Conservation (phyloP, 768 basidiomycete species). For the Chalciporus piperatus region DNA sequence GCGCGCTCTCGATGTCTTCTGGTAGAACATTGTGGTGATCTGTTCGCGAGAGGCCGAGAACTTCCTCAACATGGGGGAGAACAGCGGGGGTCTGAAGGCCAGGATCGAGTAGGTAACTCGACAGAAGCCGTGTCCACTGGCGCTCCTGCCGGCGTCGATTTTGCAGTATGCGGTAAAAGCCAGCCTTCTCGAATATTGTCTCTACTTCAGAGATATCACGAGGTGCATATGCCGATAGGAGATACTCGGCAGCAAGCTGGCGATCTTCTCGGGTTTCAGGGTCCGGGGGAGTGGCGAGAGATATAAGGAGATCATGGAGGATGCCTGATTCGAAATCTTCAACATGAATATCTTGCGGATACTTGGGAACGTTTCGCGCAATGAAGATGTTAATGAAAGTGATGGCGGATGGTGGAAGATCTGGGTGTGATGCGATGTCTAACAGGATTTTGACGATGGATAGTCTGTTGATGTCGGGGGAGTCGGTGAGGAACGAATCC, state of each 20-base stretch:
- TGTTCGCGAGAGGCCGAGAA: constrained; percentile 47
- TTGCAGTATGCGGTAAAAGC: constrained; percentile 90
- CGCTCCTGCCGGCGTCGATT: constrained; percentile 73
- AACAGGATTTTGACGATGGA: constrained; percentile 81
- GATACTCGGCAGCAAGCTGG: constrained; percentile 90
- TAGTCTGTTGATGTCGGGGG: constrained; percentile 65
- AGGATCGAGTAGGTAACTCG: constrained; percentile 73
- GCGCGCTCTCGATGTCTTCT: constrained; percentile 48
- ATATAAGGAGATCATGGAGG: constrained; percentile 73
- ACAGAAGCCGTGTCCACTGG: constrained; percentile 71
- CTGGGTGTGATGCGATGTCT: constrained; percentile 61
- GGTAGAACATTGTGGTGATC: constrained; percentile 52
- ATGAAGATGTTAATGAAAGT: constrained; percentile 95
- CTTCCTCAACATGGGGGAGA: constrained; percentile 64
- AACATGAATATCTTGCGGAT: constrained; percentile 71
- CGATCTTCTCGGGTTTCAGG: constrained; percentile 85
- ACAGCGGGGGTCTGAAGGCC: constrained; percentile 56
- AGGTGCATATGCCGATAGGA: constrained; percentile 89
- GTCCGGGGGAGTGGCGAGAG: constrained; percentile 74
- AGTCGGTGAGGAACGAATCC: constrained; percentile 81
- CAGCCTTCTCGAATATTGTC: constrained; percentile 70
- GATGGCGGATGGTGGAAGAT: constrained; percentile 56
- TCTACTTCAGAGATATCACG: constrained; percentile 69
- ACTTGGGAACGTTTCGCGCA: constrained; percentile 95
- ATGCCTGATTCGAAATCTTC: constrained; percentile 53